A percentile compares a stretch with the other conserved stretches of the same genome.
These are phyloP conservation scores for Thalia dealbata DNA, from an alignment of 176 grass and related monocot genomes.

Conservation along the genomic window DNA sequence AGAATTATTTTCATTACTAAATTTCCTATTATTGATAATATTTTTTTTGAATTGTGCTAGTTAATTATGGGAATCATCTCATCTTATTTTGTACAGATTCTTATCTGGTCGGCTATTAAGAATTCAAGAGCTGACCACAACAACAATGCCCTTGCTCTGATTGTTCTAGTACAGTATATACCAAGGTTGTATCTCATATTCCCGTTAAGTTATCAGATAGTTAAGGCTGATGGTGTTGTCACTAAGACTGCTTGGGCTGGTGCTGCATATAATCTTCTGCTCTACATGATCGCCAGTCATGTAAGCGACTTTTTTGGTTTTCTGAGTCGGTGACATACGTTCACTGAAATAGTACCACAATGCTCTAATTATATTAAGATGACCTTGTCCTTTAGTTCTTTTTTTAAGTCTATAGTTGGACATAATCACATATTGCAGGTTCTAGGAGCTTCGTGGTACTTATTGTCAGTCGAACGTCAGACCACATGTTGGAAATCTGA, in stretches of 20 bases:
- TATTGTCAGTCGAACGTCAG: slow-evolving; percentile 75
- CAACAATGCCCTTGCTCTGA: slow-evolving; percentile 81
- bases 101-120: slow-evolving; percentile 74
- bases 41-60: slow-evolving; percentile 9
- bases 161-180: slow-evolving; percentile 83
- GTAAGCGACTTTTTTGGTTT: slow-evolving; percentile 27
- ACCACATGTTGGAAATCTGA: slow-evolving; percentile 76
- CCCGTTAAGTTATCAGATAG: slow-evolving; percentile 75
- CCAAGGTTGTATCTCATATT: slow-evolving; percentile 99
- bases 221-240: slow-evolving; percentile 86
- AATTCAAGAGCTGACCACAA: slow-evolving; percentile 72
- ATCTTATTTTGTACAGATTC: slow-evolving; percentile 53
- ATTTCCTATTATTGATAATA: slow-evolving; percentile 3
- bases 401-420: slow-evolving; percentile 2
- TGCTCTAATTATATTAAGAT: background rate
- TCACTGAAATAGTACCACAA: background rate
- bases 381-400: background rate
- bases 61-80: slow-evolving; percentile 22
- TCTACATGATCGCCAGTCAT: slow-evolving; percentile 98
- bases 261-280: slow-evolving; percentile 87
- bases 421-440: slow-evolving; percentile 39
- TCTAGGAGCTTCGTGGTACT: slow-evolving; percentile 75
- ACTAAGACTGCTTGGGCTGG: slow-evolving; percentile 91
- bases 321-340: background rate
- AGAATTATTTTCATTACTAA: background rate